Percentiles rank a stretch among this genome's conserved stretches.
Evolutionary conservation across 805 yeast species (phyloP).

Genomic region (Candida dendrica): DNA sequence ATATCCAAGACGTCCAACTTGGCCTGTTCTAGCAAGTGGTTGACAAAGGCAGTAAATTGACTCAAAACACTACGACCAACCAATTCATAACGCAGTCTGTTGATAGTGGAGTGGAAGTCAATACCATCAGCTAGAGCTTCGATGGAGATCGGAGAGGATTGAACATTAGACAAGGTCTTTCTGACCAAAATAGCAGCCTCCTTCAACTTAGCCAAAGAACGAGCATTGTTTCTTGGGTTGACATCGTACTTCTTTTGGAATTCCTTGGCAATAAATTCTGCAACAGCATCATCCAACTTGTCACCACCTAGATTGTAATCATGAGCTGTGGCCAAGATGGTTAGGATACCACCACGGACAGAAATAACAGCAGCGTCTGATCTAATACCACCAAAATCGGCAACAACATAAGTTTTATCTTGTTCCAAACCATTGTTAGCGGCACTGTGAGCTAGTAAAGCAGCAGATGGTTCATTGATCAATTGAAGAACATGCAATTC

Average conservation of each 20-base stretch:
- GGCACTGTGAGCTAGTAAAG: conserved; percentile 70
- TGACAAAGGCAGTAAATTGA: conserved; percentile 72
- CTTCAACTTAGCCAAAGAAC: conserved; percentile 83
- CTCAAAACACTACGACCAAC: conserved; percentile 72
- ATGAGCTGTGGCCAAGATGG: conserved; percentile 80
- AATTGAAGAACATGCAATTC: conserved; percentile 79
- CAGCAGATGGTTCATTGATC: conserved; percentile 89
- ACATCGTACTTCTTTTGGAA: conserved; percentile 81
- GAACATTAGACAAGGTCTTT: conserved; percentile 87
- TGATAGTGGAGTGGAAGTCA: conserved; percentile 88
- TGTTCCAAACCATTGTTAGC: conserved; percentile 30
- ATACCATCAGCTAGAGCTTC: conserved; percentile 92
- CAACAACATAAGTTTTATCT: conserved; percentile 82
- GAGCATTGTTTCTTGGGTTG: conserved; percentile 73
- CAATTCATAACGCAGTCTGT: conserved; percentile 90
- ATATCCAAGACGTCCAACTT: conserved; percentile 77
- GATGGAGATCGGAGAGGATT: conserved; percentile 83
- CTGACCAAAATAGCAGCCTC: conserved; percentile 79
- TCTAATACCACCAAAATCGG: conserved; percentile 94
- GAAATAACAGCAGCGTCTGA: conserved; percentile 93
- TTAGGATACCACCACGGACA: conserved; percentile 88
- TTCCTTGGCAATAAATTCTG: conserved; percentile 85
- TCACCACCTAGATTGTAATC: conserved; percentile 84
- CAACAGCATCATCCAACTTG: conserved; percentile 69
- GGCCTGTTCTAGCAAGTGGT: conserved; percentile 70